Evolutionary conservation across 2,329 filamentous ascomycete species (phyloP), one percentile per base, ranked within the genome.

Genomic region (Hypoxylon sp.): DNA sequence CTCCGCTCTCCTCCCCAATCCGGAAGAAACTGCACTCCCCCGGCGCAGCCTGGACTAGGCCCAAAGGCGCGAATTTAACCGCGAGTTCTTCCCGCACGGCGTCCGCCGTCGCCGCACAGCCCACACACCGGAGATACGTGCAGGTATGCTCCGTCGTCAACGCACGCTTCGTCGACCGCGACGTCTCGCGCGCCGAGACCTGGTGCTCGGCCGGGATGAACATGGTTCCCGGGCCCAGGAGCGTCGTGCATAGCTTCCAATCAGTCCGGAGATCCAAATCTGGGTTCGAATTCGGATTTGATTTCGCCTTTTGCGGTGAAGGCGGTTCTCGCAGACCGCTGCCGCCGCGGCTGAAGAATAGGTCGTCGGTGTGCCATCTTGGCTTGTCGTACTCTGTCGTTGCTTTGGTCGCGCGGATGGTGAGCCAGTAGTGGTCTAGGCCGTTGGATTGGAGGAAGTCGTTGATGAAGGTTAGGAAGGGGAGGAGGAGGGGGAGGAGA

Each of bases 301-400:
- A 4, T 16, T 34, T 11, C 9, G 9, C 30, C 6, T 25, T 25
- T 1, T 21, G 19, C 2, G 19, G 3, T 12, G 6, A 9, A 2
- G 25, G 37, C n/a, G 51, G 51, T 21, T 53, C 51, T 16, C 51
- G 11, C 3, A 53, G 34, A 9, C 71, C 69, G 3, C 62, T 65
- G 5, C 53, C 59, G 21, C 62, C 51, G 50, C 54, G 30, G 23
- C 63, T 63, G 64, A 80, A 85, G 71, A 85, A 84, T 14, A 82
- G 72, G 59, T 85, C 82, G 65, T 85, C 83, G 0, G 81, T 81
- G 63, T 85, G 83, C 83, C 83, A 85, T 48, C 83, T 74, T 0
- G 81, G 79, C 8, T 67, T 74, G 65, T 85, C 79, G 69, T 79
- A 85, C 25, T 83, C 81, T 30, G 68, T 46, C 0, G 80, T 82